Base-by-base conservation (phyloP, 108 stramenopile species). In the Discostella pseudostelligera region DNA sequence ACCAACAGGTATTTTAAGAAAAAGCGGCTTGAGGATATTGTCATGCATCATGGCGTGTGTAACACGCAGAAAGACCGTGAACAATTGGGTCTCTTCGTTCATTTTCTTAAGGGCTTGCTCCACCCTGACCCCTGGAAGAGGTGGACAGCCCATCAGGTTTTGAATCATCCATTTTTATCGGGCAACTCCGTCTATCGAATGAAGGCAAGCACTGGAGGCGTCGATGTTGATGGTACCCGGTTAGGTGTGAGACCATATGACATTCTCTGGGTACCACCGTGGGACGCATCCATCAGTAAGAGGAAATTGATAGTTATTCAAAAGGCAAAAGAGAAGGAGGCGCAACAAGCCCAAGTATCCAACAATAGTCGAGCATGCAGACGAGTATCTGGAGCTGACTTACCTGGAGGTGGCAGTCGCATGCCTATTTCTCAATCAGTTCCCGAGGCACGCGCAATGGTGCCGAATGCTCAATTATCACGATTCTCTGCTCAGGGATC, bases 51-150 rank as follows among this genome's bases (percentile, higher is more conserved):
- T 53, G 88, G 87, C 14, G 76, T 79, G 39, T 67, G 63, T 26
- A 74, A 42, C 19, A 51, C 68, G 16, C 51, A 56, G 37, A 82
- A 87, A 57, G 84, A 88, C 16, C 72, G 68, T 37, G 84, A 89
- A 28, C 43, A 69, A 42, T 64, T 93, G 11, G 74, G 76, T 17
- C 37, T 84, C 14, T 93, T 93, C 60, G 73, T 89, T 60, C 88
- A 93, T 58, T 89, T 93, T 72, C 69, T 93, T 8, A 74, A 72
- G 73, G 87, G 90, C 9, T 45, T 93, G 9, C 60, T 93, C 22
- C 82, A 93, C 51, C 87, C 87, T 46, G 88, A 93, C 76, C 91
- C 91, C 4, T 89, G 87, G 85, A 89, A 87, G 58, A 59, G 91
- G 42, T 87, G 83, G 87, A 93, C 91, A 6, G 91, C 88, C 0